A percentile compares a stretch with the other conserved stretches of the same genome.
Conservation (phyloP, 345 rosid species). For the Clausena lansium region DNA sequence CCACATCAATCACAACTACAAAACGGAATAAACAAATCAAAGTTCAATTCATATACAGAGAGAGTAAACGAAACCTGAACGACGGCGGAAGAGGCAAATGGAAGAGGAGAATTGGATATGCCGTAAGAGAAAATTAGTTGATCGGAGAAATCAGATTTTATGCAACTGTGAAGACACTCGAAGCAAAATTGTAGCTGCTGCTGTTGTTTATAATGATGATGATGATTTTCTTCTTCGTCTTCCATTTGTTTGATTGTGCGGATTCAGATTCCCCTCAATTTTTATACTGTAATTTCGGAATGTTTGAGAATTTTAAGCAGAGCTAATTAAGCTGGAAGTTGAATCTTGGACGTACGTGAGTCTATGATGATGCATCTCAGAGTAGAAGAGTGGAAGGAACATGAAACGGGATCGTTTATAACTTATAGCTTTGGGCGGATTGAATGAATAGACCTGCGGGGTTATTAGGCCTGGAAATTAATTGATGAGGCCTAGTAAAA, state of each 20-base stretch:
- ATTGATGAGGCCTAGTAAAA: too few species aligned
- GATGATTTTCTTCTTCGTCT: neutral
- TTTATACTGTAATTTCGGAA: neutral
- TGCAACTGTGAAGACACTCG: slow-evolving; percentile 69
- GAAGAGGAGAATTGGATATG: slow-evolving; percentile 66
- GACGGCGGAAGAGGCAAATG: slow-evolving; percentile 71
- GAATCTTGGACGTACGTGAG: too few species aligned
- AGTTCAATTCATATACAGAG: neutral
- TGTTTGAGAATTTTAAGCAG: neutral
- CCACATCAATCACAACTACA: neutral
- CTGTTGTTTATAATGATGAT: neutral
- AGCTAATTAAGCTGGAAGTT: neutral
- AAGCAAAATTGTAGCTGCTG: slow-evolving; percentile 36
- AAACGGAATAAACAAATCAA: neutral
- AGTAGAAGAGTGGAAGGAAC: neutral
- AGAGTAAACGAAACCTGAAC: slow-evolving; percentile 45
- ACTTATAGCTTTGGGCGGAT: neutral
- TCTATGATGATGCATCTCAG: neutral
- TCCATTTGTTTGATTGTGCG: slow-evolving; percentile 11
- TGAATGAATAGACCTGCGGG: neutral
- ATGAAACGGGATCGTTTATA: neutral
- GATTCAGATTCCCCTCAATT: slow-evolving; percentile 16
- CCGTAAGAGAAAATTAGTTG: slow-evolving; percentile 57
- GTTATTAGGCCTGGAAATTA: neutral
- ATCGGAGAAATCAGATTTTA: slow-evolving; percentile 68